Base-by-base conservation (phyloP, 2,329 filamentous ascomycete species). In the Sclerotinia spermophila region DNA sequence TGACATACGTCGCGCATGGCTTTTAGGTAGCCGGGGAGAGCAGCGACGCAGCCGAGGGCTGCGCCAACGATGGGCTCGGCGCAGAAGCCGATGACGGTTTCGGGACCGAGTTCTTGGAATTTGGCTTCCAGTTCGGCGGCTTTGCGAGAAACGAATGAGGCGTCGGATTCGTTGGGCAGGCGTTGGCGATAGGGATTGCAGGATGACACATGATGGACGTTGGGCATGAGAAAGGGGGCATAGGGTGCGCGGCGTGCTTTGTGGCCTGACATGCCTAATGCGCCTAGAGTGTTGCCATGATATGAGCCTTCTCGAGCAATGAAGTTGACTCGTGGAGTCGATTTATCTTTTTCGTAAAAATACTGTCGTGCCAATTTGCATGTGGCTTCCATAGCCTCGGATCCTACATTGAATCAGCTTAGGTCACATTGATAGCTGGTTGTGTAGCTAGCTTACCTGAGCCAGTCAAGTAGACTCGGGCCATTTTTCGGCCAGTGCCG, bases 1-100 rank as follows among this genome's bases (percentile, higher is more conserved):
- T 90, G 85, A 78, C 92, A 96, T 1, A 96, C 82, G 2, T 82
- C 81, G 75, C 86, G 86, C 80, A 95, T 87, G 0, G 89, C 90
- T 66, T 83, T 81, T 65, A 94, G 87, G 74, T 96, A 96, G 0
- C 91, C 91, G 0, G 83, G 81, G 0, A 90, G 84, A 0, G 90
- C 82, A 0, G 89, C 85, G 0, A 92, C 88, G 75, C 89, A 93
- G 0, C 91, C 92, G 0, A 93, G 82, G 2, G 90, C 86, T 8
- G 90, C 88, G 4, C 91, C 90, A 66, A 90, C 88, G 5, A 67
- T 83, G 0, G 90, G 88, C 77, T 93, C 90, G 2, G 86, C 85
- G 51, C 92, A 82, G 73, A 93, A 91, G 2, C 86, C 90, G 62
- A 86, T 86, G 3, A 93, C 89, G 0, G 82, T 91, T 1, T 86